phyloP scores from a whole-genome alignment of 768 basidiomycete genomes.

The Rhodotorula diobovata region DNA sequence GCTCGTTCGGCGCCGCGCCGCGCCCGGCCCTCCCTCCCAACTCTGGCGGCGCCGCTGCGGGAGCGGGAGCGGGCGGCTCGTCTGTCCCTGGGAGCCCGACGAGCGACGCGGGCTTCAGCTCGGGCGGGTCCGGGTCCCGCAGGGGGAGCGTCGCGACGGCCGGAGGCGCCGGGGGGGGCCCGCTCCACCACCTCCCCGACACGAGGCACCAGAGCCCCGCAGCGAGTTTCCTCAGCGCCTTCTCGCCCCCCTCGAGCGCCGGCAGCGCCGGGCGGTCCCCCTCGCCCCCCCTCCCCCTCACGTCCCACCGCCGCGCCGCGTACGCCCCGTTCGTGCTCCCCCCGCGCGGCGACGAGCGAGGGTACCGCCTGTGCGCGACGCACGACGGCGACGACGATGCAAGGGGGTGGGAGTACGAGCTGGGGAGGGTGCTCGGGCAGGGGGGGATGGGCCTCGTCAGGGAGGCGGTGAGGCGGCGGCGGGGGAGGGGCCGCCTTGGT shows the following conservation, averaged over 20 bases:
- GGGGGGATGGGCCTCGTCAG: constrained; percentile 41
- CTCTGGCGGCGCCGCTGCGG: not conserved
- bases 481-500: too few relatives aligned
- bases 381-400: constrained; percentile 15
- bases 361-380: not conserved
- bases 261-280: not conserved
- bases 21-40: not conserved
- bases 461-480: constrained; percentile 10
- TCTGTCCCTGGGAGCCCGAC: not conserved
- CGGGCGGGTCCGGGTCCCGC: too few relatives aligned
- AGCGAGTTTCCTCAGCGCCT: constrained; percentile 38
- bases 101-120: not conserved
- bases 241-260: constrained; percentile 23
- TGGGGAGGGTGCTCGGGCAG: constrained; percentile 32
- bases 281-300: too few relatives aligned
- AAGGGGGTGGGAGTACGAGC: constrained; percentile 35
- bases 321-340: not conserved
- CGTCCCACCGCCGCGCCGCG: not conserved
- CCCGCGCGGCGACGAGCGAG: not conserved
- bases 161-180: too few relatives aligned
- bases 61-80: too few relatives aligned
- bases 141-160: too few relatives aligned
- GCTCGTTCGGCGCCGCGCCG: constrained; percentile 1
- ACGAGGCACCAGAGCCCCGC: constrained; percentile 34
- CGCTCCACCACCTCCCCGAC: too few relatives aligned